phyloP scores from a whole-genome alignment of 352 stramenopile genomes.

The Pythium dissimile region DNA sequence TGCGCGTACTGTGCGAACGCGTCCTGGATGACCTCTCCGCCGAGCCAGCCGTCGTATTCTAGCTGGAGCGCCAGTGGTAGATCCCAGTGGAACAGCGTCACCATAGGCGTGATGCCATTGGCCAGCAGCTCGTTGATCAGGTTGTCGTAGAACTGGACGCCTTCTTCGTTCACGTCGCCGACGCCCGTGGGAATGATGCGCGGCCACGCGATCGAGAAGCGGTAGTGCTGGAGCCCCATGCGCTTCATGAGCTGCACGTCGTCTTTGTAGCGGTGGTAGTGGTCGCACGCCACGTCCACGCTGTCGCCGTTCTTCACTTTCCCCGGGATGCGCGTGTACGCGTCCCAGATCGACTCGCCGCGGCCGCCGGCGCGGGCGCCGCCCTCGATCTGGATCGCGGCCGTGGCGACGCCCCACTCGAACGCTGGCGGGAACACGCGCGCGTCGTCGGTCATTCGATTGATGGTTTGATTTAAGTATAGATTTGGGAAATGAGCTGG shows the following conservation, averaged over 20 bases:
- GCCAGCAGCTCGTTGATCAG: conserved; percentile 80
- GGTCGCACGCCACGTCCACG: conserved; percentile 88
- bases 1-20: conserved; percentile 78
- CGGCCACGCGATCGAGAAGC: conserved; percentile 92
- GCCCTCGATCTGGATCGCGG: conserved; percentile 92
- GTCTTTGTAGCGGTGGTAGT: conserved; percentile 86
- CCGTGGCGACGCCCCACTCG: conserved; percentile 82
- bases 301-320: conserved; percentile 13
- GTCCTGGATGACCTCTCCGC: conserved; percentile 44
- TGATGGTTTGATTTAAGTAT: too few relatives aligned
- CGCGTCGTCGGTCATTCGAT: too few relatives aligned
- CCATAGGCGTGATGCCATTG: conserved; percentile 79
- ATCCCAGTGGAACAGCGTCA: conserved; percentile 97
- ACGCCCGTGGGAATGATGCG: conserved; percentile 62
- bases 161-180: conserved; percentile 63
- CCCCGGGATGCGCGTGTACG: too few relatives aligned
- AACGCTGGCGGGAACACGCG: conserved; percentile 66
- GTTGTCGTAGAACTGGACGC: conserved; percentile 89
- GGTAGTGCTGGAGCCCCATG: conserved; percentile 88
- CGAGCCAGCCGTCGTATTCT: conserved; percentile 57
- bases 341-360: conserved; percentile 86
- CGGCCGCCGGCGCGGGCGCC: conserved; percentile 70
- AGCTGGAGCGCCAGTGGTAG: conserved; percentile 76
- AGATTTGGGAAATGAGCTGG: too few relatives aligned
- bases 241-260: conserved; percentile 90